Base-by-base conservation (phyloP, 129 eudicot genomes). In the Chrysanthemum makinoi region DNA sequence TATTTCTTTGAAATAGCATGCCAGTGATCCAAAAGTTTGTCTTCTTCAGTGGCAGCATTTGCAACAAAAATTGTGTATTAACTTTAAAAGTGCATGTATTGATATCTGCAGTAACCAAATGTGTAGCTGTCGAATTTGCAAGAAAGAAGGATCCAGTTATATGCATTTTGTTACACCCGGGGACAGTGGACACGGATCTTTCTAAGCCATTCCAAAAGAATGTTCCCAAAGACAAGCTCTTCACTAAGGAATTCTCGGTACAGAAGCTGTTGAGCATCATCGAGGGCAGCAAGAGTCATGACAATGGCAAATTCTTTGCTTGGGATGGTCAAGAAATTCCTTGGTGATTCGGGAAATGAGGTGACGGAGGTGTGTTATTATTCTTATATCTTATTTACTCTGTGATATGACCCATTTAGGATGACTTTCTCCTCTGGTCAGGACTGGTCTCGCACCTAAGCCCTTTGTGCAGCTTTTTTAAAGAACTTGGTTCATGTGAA, bases 251-350 rank as follows among this genome's bases (percentile, higher is more conserved):
- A 82, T 94, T 87, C 66, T 94, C 97, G 0, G 99, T 94, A 10
- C 82, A 81, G 68, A 90, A 80, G 80, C 86, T 94, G 46, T 53
- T 94, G 80, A 69, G 82, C 73, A 84, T 90, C 76, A 90, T 89
- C 33, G 71, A 86, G 44, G 83, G 85, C 68, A 87, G 94, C 70
- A 84, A 79, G 69, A 82, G 35, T 8, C 82, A 81, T 16, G 96
- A 94, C 70, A 94, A 94, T 62, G 99, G 99, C 65, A 94, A 90
- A 60, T 94, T 94, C 73, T 86, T 87, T n/a, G 99, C 97, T 8
- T 94, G 99, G 99, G 99, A 94, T 76, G 96, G 96, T 77, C 78
- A 88, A 78, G 94, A 94, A 80, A 94, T 94, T 68, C 91, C 93
- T 60, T 94, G 99, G 99, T 94, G 83, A 87, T 65, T n/a, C 5